Evolutionary conservation across 1,284 basidiomycete genomes (phyloP).

Genomic region (Takashimella koratensis): DNA sequence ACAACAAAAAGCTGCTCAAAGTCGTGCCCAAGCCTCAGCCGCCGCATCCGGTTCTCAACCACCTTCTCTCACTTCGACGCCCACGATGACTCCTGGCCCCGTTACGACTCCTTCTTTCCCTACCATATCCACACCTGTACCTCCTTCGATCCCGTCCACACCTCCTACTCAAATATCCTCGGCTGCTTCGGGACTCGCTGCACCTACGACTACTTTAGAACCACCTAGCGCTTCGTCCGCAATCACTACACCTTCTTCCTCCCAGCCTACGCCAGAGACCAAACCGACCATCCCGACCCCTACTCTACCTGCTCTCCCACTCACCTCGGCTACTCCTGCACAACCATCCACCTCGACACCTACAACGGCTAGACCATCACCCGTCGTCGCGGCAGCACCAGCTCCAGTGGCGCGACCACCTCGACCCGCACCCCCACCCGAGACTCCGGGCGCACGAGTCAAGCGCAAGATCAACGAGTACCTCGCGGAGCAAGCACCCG

Average conservation of each 20-base stretch:
- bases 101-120: neutral
- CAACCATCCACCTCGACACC: neutral
- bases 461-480: conserved; percentile 38
- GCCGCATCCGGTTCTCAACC: neutral
- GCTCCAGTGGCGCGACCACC: conserved; percentile 3
- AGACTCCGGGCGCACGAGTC: conserved; percentile 27
- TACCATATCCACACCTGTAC: neutral
- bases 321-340: no score
- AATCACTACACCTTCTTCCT: neutral
- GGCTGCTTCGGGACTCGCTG: neutral
- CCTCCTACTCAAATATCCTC: neutral
- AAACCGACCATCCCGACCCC: neutral
- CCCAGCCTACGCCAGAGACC: neutral
- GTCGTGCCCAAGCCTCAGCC: neutral
- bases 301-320: no score
- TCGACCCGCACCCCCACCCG: conserved; percentile 21
- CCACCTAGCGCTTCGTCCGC: neutral
- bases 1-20: no score
- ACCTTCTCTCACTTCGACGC: neutral
- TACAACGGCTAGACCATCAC: neutral
- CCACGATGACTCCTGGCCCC: neutral
- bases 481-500: conserved; percentile 30
- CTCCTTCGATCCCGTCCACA: neutral
- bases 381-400: conserved; percentile 1
- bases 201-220: neutral